Base-by-base conservation (phyloP, 2,329 filamentous ascomycete genomes). In the Cordyceps militaris region DNA sequence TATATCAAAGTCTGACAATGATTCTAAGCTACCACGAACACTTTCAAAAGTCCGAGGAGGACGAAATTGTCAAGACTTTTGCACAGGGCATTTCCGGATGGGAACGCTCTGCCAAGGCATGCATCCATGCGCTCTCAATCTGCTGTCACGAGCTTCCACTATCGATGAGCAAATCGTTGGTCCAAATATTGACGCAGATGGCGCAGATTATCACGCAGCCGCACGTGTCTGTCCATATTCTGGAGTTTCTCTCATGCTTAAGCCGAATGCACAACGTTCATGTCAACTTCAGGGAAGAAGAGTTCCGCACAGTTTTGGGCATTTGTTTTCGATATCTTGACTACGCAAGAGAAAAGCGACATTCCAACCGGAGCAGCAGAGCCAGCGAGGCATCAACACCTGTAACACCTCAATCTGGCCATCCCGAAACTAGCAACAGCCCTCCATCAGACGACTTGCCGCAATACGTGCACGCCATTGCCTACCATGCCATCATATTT, bases 251-350 rank as follows among this genome's bases (percentile, higher is more conserved):
- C n/a, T 89, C 90, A 10, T 87, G 91, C 51, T 80, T 99, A 28
- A 91, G 92, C 55, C 86, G 93, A 36, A 76, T 97, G 59, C 90
- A 89, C 10, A 83, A 90, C 60, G 80, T 97, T 1, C 95, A 92
- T 67, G 85, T 90, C 67, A 95, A 96, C 67, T 89, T 97, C 69
- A 83, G 89, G 53, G 87, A 95, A 64, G 91, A 96, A 43, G 92
- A 97, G 66, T 97, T 93, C 71, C 89, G 90, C 61, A 91, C 90
- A 56, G 89, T 97, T 1, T 97, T 99, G 69, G 94, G 89, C 10
- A 95, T 99, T 48, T 97, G 91, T 67, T 91, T 96, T 70, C 86
- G 91, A 54, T 97, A 97, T 69, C 77, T 99, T 40, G 90, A 97
- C 65, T 93, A 92, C 60, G 90, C 92, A 0, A 81, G 91, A 62